These are phyloP conservation scores for Phaffia tasmanica DNA, from an alignment of 768 basidiomycete genomes.

Conservation along the genomic window DNA sequence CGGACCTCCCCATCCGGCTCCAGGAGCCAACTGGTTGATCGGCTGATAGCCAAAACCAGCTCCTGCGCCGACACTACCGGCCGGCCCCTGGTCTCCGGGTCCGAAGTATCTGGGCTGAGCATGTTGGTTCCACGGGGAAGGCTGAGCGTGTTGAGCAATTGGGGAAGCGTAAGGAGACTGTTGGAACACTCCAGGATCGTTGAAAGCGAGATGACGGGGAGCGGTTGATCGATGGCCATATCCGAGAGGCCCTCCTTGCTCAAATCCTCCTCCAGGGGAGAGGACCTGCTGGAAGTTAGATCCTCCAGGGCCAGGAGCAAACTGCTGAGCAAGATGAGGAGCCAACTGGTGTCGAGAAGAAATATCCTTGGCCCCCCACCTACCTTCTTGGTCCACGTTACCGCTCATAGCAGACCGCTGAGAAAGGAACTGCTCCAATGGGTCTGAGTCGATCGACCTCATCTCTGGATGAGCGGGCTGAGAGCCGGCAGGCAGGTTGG, in stretches of 20 bases:
- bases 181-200: constrained; percentile 5
- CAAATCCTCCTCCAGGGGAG: constrained; percentile 10
- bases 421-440: constrained; percentile 22
- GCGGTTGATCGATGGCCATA: constrained; percentile 6
- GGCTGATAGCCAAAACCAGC: constrained; percentile 11
- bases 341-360: neutral
- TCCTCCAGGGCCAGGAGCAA: neutral
- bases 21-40: constrained; percentile 1
- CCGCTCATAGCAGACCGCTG: neutral
- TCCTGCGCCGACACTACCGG: constrained; percentile 11
- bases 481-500: neutral
- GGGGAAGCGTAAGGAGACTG: constrained; percentile 25
- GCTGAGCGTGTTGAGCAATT: constrained; percentile 19
- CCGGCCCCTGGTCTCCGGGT: constrained; percentile 8
- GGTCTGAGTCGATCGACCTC: constrained; percentile 8
- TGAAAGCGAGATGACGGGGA: constrained; percentile 16
- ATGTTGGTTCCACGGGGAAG: constrained; percentile 21
- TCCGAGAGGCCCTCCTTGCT: constrained; percentile 5
- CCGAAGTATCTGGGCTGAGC: constrained; percentile 6
- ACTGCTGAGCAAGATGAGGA: constrained; percentile 1
- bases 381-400: constrained; percentile 1
- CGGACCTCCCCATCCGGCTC: constrained; percentile 7
- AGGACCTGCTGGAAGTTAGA: constrained; percentile 8
- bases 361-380: constrained; percentile 5
- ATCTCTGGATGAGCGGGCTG: neutral